Percentiles rank a stretch among this genome's conserved stretches.
These are phyloP conservation scores for Jackrogersella minutella DNA, from an alignment of 495 filamentous ascomycete species.

Conservation along the genomic window DNA sequence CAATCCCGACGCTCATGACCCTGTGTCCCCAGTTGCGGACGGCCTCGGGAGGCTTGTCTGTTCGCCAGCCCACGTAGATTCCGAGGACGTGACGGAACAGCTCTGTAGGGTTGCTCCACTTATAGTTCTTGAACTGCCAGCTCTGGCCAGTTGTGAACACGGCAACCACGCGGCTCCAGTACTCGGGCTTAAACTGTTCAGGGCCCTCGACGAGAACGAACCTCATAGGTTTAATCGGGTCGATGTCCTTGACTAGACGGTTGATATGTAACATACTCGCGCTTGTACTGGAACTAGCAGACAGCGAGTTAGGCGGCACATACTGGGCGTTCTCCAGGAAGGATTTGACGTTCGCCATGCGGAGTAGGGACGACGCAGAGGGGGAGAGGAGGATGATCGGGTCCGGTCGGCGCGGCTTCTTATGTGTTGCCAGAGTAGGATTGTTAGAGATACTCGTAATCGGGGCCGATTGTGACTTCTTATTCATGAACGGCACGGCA, in stretches of 20 bases:
- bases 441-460: constrained; percentile 47
- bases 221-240: constrained; percentile 74
- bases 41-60: constrained; percentile 77
- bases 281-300: constrained; percentile 60
- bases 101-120: constrained; percentile 88
- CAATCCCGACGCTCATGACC: constrained; percentile 75
- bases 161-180: constrained; percentile 94
- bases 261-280: constrained; percentile 84
- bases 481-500: constrained; percentile 78
- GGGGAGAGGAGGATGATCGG: constrained; percentile 98
- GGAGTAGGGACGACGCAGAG: constrained; percentile 96
- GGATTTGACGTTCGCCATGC: constrained; percentile 94
- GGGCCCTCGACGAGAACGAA: constrained; percentile 95
- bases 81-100: constrained; percentile 88
- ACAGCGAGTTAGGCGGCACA: constrained; percentile 74
- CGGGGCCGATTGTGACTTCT: constrained; percentile 55
- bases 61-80: constrained; percentile 90
- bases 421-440: constrained; percentile 54
- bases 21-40: constrained; percentile 86
- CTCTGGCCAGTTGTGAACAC: constrained; percentile 98
- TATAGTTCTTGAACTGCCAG: constrained; percentile 99
- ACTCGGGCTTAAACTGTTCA: constrained; percentile 95
- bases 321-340: constrained; percentile 91
- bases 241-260: constrained; percentile 78
- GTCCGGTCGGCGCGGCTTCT: constrained; percentile 72